These are phyloP conservation scores for Mentha longifolia DNA, from an alignment of 257 asterid genomes.

Conservation along the genomic window DNA sequence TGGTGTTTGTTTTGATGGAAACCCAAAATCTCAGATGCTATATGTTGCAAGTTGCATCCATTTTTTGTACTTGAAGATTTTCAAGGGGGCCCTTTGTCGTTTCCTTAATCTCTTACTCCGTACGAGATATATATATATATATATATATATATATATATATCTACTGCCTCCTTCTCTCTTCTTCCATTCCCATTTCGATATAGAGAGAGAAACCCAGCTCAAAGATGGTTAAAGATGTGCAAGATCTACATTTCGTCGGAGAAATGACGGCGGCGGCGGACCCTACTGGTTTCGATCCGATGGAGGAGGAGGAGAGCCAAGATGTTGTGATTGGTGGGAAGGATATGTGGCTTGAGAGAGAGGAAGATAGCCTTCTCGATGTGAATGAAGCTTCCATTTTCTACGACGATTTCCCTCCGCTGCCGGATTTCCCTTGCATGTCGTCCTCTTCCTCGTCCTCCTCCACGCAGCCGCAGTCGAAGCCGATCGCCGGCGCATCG, in stretches of 20 bases:
- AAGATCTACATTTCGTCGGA: constrained; percentile 29
- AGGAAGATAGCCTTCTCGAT: constrained; percentile 43
- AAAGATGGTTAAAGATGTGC: constrained; percentile 40
- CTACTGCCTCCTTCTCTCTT: neutral
- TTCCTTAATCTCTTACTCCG: constrained; percentile 65
- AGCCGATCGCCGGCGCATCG: constrained; percentile 36
- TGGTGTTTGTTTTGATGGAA: constrained; percentile 7
- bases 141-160: no score
- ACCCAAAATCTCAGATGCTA: constrained; percentile 47
- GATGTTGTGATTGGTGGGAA: constrained; percentile 23
- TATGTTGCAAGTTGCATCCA: constrained; percentile 64
- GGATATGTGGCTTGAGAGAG: constrained; percentile 57
- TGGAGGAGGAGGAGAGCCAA: constrained; percentile 39
- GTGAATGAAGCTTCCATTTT: constrained; percentile 53
- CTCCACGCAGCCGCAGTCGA: constrained; percentile 45
- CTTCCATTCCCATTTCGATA: neutral
- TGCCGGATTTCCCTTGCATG: constrained; percentile 93
- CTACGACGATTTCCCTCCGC: constrained; percentile 62
- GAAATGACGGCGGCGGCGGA: constrained; percentile 18
- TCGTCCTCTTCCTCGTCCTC: constrained; percentile 89
- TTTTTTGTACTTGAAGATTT: constrained; percentile 30
- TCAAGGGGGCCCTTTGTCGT: constrained; percentile 49
- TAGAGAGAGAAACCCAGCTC: neutral
- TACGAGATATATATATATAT: no score
- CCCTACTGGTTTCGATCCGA: constrained; percentile 35